Evolutionary conservation across 768 basidiomycete genomes (phyloP).

Genomic region (Pleurotus sapidus): DNA sequence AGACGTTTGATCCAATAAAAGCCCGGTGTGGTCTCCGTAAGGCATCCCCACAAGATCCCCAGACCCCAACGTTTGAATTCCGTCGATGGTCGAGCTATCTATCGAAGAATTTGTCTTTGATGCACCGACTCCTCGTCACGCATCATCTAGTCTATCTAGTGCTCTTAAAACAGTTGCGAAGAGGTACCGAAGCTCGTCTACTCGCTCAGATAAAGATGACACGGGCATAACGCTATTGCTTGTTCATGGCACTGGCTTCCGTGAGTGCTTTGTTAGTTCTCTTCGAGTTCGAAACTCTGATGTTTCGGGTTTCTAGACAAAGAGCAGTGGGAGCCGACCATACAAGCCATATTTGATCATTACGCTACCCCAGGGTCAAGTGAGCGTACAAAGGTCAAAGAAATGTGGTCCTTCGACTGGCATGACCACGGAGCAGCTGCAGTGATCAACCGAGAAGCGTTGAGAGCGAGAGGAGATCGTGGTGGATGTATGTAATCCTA

Average conservation of each 20-base stretch:
- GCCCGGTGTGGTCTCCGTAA: no score
- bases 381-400: slow-evolving; percentile 23
- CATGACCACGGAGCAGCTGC: slow-evolving; percentile 49
- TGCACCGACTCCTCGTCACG: not conserved
- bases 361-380: not conserved
- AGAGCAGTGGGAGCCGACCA: slow-evolving; percentile 52
- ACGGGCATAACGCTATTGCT: not conserved
- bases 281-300: not conserved
- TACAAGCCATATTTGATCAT: slow-evolving; percentile 31
- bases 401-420: slow-evolving; percentile 51
- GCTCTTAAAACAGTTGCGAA: not conserved
- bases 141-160: not conserved
- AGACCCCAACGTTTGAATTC: no score
- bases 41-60: no score
- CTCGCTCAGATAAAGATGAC: not conserved
- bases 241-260: slow-evolving; percentile 3
- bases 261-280: not conserved
- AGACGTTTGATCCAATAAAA: no score
- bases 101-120: not conserved
- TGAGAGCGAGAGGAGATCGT: slow-evolving; percentile 24
- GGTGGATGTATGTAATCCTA: slow-evolving; percentile 31
- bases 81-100: not conserved
- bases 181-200: not conserved
- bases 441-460: slow-evolving; percentile 33
- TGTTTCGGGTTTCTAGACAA: slow-evolving; percentile 34